phyloP scores from a whole-genome alignment of 176 grass and related monocot genomes.

The Triticum timopheevii region DNA sequence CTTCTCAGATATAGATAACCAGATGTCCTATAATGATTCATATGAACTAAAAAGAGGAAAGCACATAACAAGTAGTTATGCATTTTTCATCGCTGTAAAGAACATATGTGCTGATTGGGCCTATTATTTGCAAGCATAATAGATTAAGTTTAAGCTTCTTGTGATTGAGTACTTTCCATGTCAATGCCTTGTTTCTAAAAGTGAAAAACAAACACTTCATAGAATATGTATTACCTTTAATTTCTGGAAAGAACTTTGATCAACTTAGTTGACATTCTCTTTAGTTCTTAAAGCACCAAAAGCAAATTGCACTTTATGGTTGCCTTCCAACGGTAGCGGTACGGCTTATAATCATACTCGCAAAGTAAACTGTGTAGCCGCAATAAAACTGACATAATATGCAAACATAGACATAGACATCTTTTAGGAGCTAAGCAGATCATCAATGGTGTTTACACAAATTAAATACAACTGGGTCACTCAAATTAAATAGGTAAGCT shows the following conservation, averaged over 20 bases:
- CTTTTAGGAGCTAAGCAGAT: not conserved
- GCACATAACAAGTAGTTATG: conserved; percentile 3
- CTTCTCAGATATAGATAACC: not conserved
- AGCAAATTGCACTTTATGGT: not conserved
- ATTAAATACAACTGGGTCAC: not conserved
- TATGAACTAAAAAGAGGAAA: conserved; percentile 12
- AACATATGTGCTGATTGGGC: conserved; percentile 17
- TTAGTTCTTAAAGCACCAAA: conserved; percentile 4
- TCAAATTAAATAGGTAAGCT: not conserved
- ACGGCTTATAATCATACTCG: not conserved
- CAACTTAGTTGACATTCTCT: conserved; percentile 13
- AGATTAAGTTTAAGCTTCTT: conserved; percentile 14
- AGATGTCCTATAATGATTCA: not conserved
- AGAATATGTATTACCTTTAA: conserved; percentile 1
- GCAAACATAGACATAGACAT: not conserved
- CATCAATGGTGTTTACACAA: not conserved
- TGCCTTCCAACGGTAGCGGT: not conserved
- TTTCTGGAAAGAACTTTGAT: not conserved
- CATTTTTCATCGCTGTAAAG: conserved; percentile 37
- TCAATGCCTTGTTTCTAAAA: not conserved
- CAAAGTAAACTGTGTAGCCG: not conserved
- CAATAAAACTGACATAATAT: not conserved
- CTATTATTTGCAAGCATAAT: not conserved
- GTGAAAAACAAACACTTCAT: not conserved
- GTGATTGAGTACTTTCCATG: conserved; percentile 9